Evolutionary conservation across 768 basidiomycete species (phyloP), one percentile per base, ranked within the genome.

Genomic region (Leucosporidium creatinivorum): DNA sequence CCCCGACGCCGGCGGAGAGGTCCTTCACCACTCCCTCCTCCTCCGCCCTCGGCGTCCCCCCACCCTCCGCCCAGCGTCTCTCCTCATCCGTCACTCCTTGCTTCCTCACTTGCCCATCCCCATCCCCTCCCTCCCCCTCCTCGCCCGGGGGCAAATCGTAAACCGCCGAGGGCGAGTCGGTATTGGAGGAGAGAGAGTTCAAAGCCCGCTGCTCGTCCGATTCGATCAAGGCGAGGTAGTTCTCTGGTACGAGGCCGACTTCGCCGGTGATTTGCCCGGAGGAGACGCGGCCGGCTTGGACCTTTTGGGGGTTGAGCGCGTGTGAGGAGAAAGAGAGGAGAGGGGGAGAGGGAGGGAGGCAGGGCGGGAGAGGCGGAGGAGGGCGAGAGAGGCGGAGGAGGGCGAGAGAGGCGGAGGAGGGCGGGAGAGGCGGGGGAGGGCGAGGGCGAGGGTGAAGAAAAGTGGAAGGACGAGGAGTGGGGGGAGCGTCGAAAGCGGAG

Each of bases 191-290:
- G 33, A 4, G 33, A n/a, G 33, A 36, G 33, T 5, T 12, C 5
- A 12, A 5, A 5, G 39, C 39, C 8, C 52, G 30, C 26, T 54
- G 26, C 13, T 54, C 51, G 25, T 52, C 52, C 25, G 52, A 25
- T 15, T 54, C 63, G 36, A 73, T 8, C 0, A 60, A 49, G 3
- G 52, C 36, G 31, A 72, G 54, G 55, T 73, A 73, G 61, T 73
- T 73, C 50, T 73, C 71, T 0, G 71, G 71, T 0, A 73, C 63
- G 31, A 73, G 63, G 2, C 71, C 71, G 1, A 67, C 57, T 49
- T 73, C 71, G 18, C 61, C 68, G 1, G 68, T 67, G 21, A 61
- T 25, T 0, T 50, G 52, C 26, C 56, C 61, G n/a, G 47, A 33
- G 50, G 58, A 31, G n/a, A 73, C 67, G 1, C 71, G 23, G 1